Percentiles rank a stretch among this genome's conserved stretches.
phyloP scores from a whole-genome alignment of 345 rosid species.

The Acer campestre region DNA sequence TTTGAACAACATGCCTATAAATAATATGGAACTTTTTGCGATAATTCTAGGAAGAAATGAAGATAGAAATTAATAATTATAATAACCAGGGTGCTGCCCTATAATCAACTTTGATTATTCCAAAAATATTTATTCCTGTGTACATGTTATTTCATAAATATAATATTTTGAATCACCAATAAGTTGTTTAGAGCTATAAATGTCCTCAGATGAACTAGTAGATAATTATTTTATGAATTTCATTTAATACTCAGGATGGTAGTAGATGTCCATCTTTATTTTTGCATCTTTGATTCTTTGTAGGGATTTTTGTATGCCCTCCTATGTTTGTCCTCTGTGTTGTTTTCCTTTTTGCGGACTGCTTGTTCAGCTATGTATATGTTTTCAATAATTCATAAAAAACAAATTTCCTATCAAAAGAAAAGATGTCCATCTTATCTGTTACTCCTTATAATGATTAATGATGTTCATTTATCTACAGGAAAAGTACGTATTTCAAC shows the following conservation, averaged over 20 bases:
- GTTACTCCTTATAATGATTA: conserved; percentile 10
- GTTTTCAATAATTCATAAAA: too few relatives aligned
- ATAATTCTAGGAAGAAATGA: conserved; percentile 8
- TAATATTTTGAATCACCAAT: neutral
- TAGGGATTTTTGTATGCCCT: too few relatives aligned
- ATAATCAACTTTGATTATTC: neutral
- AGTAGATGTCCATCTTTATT: neutral
- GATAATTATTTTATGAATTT: neutral
- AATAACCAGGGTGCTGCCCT: conserved; percentile 1
- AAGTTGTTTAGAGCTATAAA: neutral
- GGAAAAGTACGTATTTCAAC: conserved; percentile 82
- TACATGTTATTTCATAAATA: neutral
- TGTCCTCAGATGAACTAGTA: neutral
- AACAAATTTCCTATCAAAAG: too few relatives aligned
- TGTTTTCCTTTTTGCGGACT: too few relatives aligned
- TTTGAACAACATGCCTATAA: conserved; percentile 1
- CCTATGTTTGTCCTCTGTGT: too few relatives aligned
- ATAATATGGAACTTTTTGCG: conserved; percentile 12
- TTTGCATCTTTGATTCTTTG: too few relatives aligned
- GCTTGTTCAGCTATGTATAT: too few relatives aligned
- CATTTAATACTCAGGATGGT: neutral
- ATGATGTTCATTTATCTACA: conserved; percentile 38
- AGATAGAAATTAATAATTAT: neutral
- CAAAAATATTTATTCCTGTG: neutral
- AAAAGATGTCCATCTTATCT: neutral